These are phyloP conservation scores for Lithohypha guttulata DNA, from an alignment of 2,329 filamentous ascomycete species.

Conservation along the genomic window DNA sequence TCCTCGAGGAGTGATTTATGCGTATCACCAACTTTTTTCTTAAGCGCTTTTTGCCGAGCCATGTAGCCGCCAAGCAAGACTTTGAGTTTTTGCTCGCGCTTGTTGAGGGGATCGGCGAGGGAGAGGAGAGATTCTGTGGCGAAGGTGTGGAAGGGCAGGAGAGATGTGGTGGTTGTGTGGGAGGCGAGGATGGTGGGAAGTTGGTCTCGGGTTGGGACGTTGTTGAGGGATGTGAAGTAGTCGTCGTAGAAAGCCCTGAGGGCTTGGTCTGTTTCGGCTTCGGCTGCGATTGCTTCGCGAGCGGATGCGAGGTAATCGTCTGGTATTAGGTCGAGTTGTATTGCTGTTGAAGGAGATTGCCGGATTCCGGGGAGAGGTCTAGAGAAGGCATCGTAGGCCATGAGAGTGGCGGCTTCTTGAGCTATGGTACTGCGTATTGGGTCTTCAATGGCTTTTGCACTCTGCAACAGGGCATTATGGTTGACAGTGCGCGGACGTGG, in stretches of 20 bases:
- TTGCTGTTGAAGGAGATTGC: slow-evolving; percentile 47
- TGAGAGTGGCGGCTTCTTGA: slow-evolving; percentile 64
- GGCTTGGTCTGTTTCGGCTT: slow-evolving; percentile 42
- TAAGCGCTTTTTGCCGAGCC: slow-evolving; percentile 68
- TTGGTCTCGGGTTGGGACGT: slow-evolving; percentile 38
- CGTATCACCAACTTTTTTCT: slow-evolving; percentile 67
- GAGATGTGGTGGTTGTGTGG: slow-evolving; percentile 62
- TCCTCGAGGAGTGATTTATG: slow-evolving; percentile 64
- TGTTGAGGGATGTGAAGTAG: slow-evolving; percentile 33
- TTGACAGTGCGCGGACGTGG: slow-evolving; percentile 69
- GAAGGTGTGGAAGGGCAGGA: slow-evolving; percentile 59
- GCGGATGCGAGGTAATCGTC: slow-evolving; percentile 66
- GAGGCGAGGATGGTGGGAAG: slow-evolving; percentile 71
- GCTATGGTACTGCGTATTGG: slow-evolving; percentile 60
- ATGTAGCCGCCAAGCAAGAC: slow-evolving; percentile 85
- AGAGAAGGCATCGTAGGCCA: slow-evolving; percentile 69
- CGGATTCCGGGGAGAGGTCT: slow-evolving; percentile 58
- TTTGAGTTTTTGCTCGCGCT: slow-evolving; percentile 85
- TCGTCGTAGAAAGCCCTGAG: slow-evolving; percentile 40
- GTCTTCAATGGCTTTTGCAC: slow-evolving; percentile 50
- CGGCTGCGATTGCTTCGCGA: slow-evolving; percentile 62
- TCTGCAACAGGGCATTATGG: slow-evolving; percentile 54
- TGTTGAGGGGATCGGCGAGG: slow-evolving; percentile 69
- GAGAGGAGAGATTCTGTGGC: slow-evolving; percentile 63
- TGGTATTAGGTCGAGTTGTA: slow-evolving; percentile 49